phyloP scores from a whole-genome alignment of 108 stramenopile genomes.

The Asterionellopsis glacialis region DNA sequence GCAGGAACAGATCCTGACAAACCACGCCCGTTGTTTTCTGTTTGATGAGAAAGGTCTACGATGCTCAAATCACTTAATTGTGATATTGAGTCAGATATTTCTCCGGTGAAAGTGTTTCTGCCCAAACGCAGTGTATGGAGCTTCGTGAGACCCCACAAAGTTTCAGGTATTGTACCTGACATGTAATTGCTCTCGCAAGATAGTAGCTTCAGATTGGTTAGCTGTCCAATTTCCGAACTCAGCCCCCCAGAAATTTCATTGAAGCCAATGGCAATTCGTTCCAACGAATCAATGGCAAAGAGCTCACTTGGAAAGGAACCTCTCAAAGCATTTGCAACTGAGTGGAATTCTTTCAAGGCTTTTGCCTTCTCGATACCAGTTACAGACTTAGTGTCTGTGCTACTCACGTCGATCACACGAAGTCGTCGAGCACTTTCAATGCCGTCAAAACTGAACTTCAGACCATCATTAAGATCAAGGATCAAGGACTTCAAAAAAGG shows the following conservation, averaged over 20 bases:
- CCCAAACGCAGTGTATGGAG: constrained; percentile 5
- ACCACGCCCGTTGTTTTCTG: constrained; percentile 15
- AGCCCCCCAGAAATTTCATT: constrained; percentile 34
- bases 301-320: constrained; percentile 21
- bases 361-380: constrained; percentile 21
- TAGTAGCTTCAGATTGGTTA: constrained; percentile 27
- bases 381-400: constrained; percentile 17
- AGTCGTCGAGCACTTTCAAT: constrained; percentile 46
- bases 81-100: constrained; percentile 13
- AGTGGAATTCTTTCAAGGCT: constrained; percentile 12
- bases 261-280: constrained; percentile 14
- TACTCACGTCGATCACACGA: constrained; percentile 31
- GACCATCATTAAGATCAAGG: constrained; percentile 19
- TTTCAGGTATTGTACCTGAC: constrained; percentile 24
- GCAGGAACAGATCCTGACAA: constrained; percentile 9
- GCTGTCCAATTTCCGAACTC: constrained; percentile 22
- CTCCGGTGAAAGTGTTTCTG: constrained; percentile 14
- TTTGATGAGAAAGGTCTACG: constrained; percentile 12
- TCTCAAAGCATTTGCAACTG: constrained; percentile 16
- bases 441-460: constrained; percentile 43
- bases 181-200: constrained; percentile 21
- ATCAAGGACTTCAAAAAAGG: constrained; percentile 1
- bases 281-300: constrained; percentile 8
- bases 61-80: constrained; percentile 15
- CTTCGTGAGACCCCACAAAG: constrained; percentile 4